Evolutionary conservation across 2,329 filamentous ascomycete genomes (phyloP).

Genomic region (Neofusicoccum cordaticola): DNA sequence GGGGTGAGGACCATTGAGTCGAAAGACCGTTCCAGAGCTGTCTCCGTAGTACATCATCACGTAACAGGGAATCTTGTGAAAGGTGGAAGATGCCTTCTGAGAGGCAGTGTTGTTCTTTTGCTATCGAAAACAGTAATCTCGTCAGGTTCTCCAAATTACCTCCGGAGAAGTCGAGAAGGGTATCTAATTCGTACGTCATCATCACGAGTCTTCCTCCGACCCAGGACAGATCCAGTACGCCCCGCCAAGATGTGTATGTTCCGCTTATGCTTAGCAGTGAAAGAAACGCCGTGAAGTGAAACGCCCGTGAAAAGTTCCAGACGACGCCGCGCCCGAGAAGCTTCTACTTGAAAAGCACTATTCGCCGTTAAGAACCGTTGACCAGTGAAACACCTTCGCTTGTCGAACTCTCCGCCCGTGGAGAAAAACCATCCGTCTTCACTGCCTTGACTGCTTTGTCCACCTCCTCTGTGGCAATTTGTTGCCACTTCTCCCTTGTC

Average conservation of each 20-base stretch:
- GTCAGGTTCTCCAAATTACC: neutral
- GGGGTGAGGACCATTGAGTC: no score
- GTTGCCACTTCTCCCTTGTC: conserved; percentile 69
- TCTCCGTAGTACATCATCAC: no score
- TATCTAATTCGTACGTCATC: conserved; percentile 17
- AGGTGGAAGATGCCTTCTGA: neutral
- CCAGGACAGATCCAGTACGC: conserved; percentile 10
- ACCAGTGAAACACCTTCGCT: conserved; percentile 1
- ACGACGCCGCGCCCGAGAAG: neutral
- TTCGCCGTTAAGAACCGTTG: conserved; percentile 7
- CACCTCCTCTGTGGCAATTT: conserved; percentile 74
- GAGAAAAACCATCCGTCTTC: neutral
- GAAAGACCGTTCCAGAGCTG: no score
- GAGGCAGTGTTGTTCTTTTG: neutral
- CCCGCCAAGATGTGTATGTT: conserved; percentile 6
- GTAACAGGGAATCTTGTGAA: neutral
- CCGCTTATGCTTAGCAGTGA: conserved; percentile 1
- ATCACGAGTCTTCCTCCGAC: neutral
- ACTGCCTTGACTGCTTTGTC: conserved; percentile 61
- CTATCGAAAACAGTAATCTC: neutral
- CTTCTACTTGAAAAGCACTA: neutral
- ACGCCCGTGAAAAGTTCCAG: neutral
- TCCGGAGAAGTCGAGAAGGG: conserved; percentile 8
- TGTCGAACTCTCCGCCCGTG: conserved; percentile 5
- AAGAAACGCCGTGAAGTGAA: conserved; percentile 1